Evolutionary conservation across 352 stramenopile species (phyloP), one percentile per base, ranked within the genome.

Genomic region (Aphanomyces astaci): DNA sequence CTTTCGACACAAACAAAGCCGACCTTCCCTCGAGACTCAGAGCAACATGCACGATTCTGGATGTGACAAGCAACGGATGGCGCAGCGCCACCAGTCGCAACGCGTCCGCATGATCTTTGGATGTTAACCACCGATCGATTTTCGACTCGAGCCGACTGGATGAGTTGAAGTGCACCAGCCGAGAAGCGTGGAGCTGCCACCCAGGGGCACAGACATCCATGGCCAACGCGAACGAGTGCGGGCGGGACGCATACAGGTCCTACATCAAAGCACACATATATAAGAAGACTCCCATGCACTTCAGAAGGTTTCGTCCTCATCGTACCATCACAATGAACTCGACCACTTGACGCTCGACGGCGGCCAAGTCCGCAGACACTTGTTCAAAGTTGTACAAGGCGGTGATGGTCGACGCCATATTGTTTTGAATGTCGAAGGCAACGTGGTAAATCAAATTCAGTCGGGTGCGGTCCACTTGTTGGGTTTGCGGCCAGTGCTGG

Each of bases 251-350:
- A n/a, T 68, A 68, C 27, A 68, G 39, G 24, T 68, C 62, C 62
- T 68, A 68, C 11, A 31, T 7, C 2, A 65, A 10, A 15, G 19
- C 3, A 56, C 7, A 56, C 7, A 66, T n/a, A 56, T 66, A 55
- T 36, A 10, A 17, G 31, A 33, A 31, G 3, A 27, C 5, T 49
- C 32, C 36, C 36, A 7, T 43, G 7, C 36, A 43, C 15, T 43
- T 43, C 7, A 43, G 36, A 15, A 15, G 36, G 36, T 7, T 15
- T 7, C 13, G 31, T 4, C 17, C 19, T 17, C 15, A 51, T 17
- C 13, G 4, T 68, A 68, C 62, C 43, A 68, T 39, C 11, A 68
- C 3, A 60, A 68, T 60, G 19, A 28, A 40, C 24, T 68, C 39
- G 19, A 52, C 62, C 11, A 68, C 32, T 9, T 25, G 27, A n/a